Evolutionary conservation across 2,329 filamentous ascomycete genomes (phyloP), one percentile per base, ranked within the genome.

Genomic region (Microcyclosporella mali): DNA sequence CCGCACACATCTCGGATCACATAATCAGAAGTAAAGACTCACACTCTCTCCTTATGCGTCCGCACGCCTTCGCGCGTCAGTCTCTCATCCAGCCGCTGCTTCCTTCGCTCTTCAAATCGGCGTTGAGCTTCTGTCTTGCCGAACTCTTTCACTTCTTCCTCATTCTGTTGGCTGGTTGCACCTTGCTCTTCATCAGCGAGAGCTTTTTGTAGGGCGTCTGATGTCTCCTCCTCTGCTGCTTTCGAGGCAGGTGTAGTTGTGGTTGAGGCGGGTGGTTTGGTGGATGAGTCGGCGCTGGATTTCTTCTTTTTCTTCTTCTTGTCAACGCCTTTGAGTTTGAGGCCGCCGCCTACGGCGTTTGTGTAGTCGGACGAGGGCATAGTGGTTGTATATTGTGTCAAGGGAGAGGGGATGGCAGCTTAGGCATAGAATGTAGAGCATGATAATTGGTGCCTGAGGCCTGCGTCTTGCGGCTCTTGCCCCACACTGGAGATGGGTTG

Each of bases 41-140:
- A 25, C 33, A 98, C 90, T 9, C 88, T 81, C 70, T 98, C 86
- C 65, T 97, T 97, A 67, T 98, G 92, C 21, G 89, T 94, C 73
- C 95, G 97, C 54, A 90, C 79, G 12, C 94, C 83, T 63, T 95
- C 89, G 11, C 84, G 80, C 60, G 85, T 82, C 33, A 94, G 70
- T 49, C 88, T 74, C 58, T 95, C 84, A 56, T 92, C 80, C 57
- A 97, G 71, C 71, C 87, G 78, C 69, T 88, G 92, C 64, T 80
- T 77, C 64, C 84, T 79, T 56, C 78, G 75, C 68, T 97, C 90
- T 53, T 94, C 87, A 58, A 92, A 79, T 33, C 81, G 75, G 54
- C 75, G 73, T 69, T 98, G 88, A 1, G 89, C 80, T 50, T 94
- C 88, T 0, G 90, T 97, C 73, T 94, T 95, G 47, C 67, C 66